Evolutionary conservation across 768 basidiomycete genomes (phyloP), one percentile per base, ranked within the genome.

Genomic region (Russula emetica): DNA sequence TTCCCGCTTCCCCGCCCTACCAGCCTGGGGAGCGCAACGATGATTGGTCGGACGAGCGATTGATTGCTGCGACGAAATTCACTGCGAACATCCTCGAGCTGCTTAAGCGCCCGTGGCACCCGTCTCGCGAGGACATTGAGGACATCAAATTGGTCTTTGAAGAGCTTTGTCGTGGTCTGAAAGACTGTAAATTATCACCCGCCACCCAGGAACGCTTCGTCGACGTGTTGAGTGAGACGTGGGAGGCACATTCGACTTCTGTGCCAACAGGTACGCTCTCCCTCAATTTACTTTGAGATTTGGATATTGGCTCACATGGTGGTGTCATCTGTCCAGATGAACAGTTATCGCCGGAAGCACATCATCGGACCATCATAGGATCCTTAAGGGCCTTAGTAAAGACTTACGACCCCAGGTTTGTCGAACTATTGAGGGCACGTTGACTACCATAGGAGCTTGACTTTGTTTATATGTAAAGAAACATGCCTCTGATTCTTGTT

Each of bases 111-210:
- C 30, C 55, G 26, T 28, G 13, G 30, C 18, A 52, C 3, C 55
- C 49, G 18, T 28, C 55, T 42, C 59, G 14, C 28, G 38, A 45
- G n/a, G 64, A 65, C 13, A 49, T 65, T 9, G 20, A 61, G 8
- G 60, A 36, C 9, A 28, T 26, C 14, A 61, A 45, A 26, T 36
- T 18, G 49, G 56, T 59, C 13, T 47, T 61, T 38, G 11, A 22
- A 1, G 49, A 56, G 2, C 59, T 65, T 45, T 61, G 64, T 32
- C 45, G 9, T 36, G 60, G 49, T 10, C 40, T 65, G 32, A 20
- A 57, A 1, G 55, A 42, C 20, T 11, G 11, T 5, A 16, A n/a
- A 16, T 52, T 61, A 34, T 45, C 60, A 24, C 13, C 4, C 5
- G 34, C 59, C 16, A 55, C n/a, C 18, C 64, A 52, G 60, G 7